A percentile compares a stretch with the other conserved stretches of the same genome.
phyloP scores from a whole-genome alignment of 1,284 basidiomycete species.

The Microbotryum saponariae region DNA sequence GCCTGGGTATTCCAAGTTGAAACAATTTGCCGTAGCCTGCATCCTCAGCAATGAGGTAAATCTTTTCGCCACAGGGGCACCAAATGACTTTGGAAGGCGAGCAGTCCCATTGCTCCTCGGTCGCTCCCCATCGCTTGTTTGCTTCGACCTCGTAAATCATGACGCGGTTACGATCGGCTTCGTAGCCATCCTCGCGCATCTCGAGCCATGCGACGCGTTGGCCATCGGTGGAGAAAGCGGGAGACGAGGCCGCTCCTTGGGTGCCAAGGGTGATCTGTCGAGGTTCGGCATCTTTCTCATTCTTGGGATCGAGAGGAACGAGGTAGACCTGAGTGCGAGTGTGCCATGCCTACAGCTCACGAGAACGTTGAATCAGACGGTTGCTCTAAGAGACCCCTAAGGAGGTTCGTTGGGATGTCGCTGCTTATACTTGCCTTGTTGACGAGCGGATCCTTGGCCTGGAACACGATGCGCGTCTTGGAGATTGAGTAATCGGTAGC shows the following conservation, averaged over 20 bases:
- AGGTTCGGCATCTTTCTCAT: conserved; percentile 41
- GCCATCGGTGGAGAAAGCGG: conserved; percentile 57
- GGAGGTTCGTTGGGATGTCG: too few species aligned
- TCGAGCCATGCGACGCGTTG: conserved; percentile 69
- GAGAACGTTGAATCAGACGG: conserved; percentile 20
- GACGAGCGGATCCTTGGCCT: conserved; percentile 68
- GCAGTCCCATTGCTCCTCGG: conserved; percentile 67
- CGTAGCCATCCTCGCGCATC: conserved; percentile 75
- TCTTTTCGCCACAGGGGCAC: conserved; percentile 57
- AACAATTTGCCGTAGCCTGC: conserved; percentile 58
- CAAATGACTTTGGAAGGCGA: conserved; percentile 61
- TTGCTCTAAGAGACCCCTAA: too few species aligned
- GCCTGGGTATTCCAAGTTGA: conserved; percentile 49
- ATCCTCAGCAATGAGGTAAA: conserved; percentile 63
- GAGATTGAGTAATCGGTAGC: conserved; percentile 70
- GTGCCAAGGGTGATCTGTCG: conserved; percentile 60
- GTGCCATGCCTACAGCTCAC: conserved; percentile 53
- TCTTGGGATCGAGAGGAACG: conserved; percentile 35
- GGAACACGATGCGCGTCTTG: conserved; percentile 61
- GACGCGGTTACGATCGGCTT: conserved; percentile 57
- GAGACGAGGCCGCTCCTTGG: conserved; percentile 68
- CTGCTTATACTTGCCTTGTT: conserved; percentile 36
- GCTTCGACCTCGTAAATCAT: conserved; percentile 59
- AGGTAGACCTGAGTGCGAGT: conserved; percentile 65
- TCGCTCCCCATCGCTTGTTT: conserved; percentile 59